Evolutionary conservation across 306 rosid species (phyloP), one percentile per base, ranked within the genome.

Genomic region (Castanea mollissima): DNA sequence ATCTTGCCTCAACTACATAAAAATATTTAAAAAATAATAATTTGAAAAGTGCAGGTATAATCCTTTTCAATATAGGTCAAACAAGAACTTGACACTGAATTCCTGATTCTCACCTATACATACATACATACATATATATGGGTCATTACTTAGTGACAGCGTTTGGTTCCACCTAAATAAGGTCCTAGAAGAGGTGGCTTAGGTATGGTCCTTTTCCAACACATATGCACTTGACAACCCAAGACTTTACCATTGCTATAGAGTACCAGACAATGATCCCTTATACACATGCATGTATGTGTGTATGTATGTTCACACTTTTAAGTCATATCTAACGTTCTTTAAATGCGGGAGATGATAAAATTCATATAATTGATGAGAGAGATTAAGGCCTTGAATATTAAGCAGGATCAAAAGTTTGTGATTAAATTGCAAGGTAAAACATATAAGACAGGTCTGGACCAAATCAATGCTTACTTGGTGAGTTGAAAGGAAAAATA

Each of bases 401-500:
- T 57, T 64, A 21, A 63, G 68, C 52, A 69, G 60, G 49, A 29
- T 51, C 64, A 62, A 44, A 78, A 54, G 54, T 56, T 85, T 78
- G 71, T 35, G 72, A 41, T 2, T 41, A 41, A 8, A 41, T 41
- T 41, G 46, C 46, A 41, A 2, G 46, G 46, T 8, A 41, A 64
- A 41, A 57, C 63, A 55, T 38, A 16, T 60, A 38, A 31, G 49
- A 34, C 23, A 25, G 70, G 31, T 34, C 54, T 67, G 27, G 70
- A 78, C 64, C 58, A 60, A 86, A 71, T 69, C 20, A 75, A 68
- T 60, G 75, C 97, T 92, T 85, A 91, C 97, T 85, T 94, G 99
- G 86, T 94, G 99, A 88, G 93, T 86, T 32, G 99, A 94, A 72
- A 94, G 95, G 86, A 94, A 94, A 86, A 88, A 94, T 67, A 94